These are phyloP conservation scores for Corynespora cassiicola DNA, from an alignment of 2,329 filamentous ascomycete species.

Conservation along the genomic window DNA sequence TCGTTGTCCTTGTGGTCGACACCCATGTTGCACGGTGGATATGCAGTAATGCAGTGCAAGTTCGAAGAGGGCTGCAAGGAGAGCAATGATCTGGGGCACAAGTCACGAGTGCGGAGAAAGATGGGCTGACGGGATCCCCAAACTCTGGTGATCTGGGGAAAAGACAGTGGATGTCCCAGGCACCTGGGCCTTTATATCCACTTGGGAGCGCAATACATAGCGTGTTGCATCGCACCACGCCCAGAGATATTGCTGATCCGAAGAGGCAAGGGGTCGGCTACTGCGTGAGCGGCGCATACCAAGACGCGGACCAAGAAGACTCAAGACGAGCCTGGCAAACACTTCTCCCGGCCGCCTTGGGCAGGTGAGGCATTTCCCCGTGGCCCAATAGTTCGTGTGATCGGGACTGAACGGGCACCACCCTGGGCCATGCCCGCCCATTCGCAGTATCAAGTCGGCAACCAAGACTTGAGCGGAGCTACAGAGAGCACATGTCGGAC, in stretches of 20 bases:
- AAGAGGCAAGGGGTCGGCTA: constrained; percentile 14
- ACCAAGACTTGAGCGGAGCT: constrained; percentile 13
- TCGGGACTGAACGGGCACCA: too few species aligned
- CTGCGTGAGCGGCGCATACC: constrained; percentile 23
- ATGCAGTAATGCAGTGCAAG: not conserved
- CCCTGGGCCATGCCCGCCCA: too few species aligned
- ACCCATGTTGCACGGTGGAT: constrained; percentile 30
- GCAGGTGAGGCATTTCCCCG: constrained; percentile 12
- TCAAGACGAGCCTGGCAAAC: constrained; percentile 13
- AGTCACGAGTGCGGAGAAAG: too few species aligned
- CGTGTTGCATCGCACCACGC: constrained; percentile 6
- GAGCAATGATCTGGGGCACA: too few species aligned
- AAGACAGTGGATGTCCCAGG: constrained; percentile 21
- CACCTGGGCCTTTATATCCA: constrained; percentile 29
- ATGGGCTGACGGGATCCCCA: constrained; percentile 15
- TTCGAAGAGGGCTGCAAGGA: too few species aligned
- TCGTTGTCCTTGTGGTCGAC: constrained; percentile 29
- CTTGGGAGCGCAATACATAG: constrained; percentile 3
- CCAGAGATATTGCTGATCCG: constrained; percentile 15
- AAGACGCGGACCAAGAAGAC: constrained; percentile 16
- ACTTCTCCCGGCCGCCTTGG: constrained; percentile 30
- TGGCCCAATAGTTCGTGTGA: too few species aligned
- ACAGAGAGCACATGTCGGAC: constrained; percentile 17
- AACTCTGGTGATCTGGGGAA: constrained; percentile 33
- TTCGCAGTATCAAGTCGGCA: constrained; percentile 6